These are phyloP conservation scores for Coprinopsis strossmayeri DNA, from an alignment of 768 basidiomycete genomes.

Conservation along the genomic window DNA sequence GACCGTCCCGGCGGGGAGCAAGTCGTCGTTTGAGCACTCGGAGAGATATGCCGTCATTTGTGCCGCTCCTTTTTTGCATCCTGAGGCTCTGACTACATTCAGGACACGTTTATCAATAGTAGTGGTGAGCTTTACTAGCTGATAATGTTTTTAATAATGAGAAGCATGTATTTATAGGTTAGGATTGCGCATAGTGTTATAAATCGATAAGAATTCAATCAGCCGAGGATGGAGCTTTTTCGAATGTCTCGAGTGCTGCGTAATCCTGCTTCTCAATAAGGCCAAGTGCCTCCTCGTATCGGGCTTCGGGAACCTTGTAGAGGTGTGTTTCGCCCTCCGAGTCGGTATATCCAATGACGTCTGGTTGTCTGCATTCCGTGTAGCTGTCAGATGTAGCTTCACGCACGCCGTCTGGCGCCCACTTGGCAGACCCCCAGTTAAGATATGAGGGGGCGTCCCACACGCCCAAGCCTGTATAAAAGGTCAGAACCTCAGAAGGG, in stretches of 20 bases:
- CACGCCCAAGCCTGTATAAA: conserved; percentile 7
- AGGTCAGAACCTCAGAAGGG: background rate
- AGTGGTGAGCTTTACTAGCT: too few relatives aligned
- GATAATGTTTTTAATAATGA: too few relatives aligned
- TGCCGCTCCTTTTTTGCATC: too few relatives aligned
- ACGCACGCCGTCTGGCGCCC: background rate
- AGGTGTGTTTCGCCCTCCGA: conserved; percentile 4
- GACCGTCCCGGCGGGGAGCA: conserved; percentile 44
- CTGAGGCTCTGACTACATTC: too few relatives aligned
- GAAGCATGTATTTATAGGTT: too few relatives aligned
- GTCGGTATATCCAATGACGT: conserved; percentile 11
- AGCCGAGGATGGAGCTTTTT: too few relatives aligned
- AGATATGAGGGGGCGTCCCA: conserved; percentile 1
- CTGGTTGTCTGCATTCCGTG: conserved; percentile 7
- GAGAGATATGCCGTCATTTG: conserved; percentile 34
- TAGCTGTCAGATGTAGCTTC: background rate
- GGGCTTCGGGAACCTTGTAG: conserved; percentile 9
- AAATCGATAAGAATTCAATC: too few relatives aligned
- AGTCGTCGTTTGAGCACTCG: conserved; percentile 23
- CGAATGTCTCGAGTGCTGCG: background rate
- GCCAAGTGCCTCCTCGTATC: conserved; percentile 6
- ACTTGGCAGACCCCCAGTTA: conserved; percentile 7
- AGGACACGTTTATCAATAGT: too few relatives aligned
- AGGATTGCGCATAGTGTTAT: too few relatives aligned
- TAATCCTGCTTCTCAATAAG: conserved; percentile 4